Evolutionary conservation across 2,329 filamentous ascomycete genomes (phyloP), one percentile per base, ranked within the genome.

Genomic region (Colletotrichum horii): DNA sequence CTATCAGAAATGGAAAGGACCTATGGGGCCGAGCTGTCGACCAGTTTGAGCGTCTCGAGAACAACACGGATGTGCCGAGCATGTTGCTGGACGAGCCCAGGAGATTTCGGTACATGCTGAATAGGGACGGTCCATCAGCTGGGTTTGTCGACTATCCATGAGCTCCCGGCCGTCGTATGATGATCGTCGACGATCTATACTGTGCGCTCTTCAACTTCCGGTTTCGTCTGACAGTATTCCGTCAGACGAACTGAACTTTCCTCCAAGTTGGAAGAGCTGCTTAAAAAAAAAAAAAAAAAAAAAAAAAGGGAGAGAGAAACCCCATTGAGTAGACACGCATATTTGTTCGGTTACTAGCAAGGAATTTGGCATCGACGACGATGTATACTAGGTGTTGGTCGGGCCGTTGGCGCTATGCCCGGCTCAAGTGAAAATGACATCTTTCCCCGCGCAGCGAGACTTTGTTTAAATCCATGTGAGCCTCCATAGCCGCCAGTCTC

Each of bases 51-150:
- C 84, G 85, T 66, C 80, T 92, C 19, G 86, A 89, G 4, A 80
- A 85, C 36, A 91, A 91, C 72, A 77, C 77, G 61, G 91, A 93
- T 77, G 79, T 93, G 66, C 91, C 91, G 6, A 68, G 74, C n/a
- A 87, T 88, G 62, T 78, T 92, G 75, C 78, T 84, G 15, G 79
- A 81, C 7, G 80, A 87, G 34, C 78, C 78, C 7, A 82, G 85
- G 11, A 84, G 83, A 32, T 90, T 88, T 77, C 78, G 79, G 14
- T 90, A 89, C 77, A 80, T 90, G 81, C 72, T 88, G 22, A 82
- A 87, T 76, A 82, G 89, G 74, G 85, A 88, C 75, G 88, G 87
- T 4, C 80, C 82, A 64, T 84, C 82, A 32, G 89, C 88, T 26
- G 88, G 88, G 3, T 90, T 90, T 74, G 80, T 69, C 14, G 88